Percentiles rank a stretch among this genome's conserved stretches.
phyloP scores from a whole-genome alignment of 257 asterid genomes.

The Lantana camara region DNA sequence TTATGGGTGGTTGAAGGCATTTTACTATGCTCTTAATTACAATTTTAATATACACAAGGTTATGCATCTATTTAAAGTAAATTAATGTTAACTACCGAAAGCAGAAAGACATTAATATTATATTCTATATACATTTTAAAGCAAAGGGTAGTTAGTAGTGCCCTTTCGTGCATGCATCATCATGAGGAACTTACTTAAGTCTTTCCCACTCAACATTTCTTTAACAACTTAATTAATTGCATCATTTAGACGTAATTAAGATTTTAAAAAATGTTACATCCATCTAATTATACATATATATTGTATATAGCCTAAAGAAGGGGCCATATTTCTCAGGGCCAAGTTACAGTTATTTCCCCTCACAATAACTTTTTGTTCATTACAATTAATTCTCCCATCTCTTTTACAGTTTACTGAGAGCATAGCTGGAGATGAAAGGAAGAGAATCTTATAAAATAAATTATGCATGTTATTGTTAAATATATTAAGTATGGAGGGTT shows the following conservation, averaged over 20 bases:
- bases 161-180: not conserved
- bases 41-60: not conserved
- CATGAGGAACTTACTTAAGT: not conserved
- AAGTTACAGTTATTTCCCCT: too few relatives aligned
- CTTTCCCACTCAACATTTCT: constrained; percentile 15
- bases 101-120: not conserved
- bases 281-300: not conserved
- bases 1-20: too few relatives aligned
- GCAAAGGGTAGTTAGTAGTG: not conserved
- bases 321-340: too few relatives aligned
- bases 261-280: not conserved
- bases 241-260: not conserved
- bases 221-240: not conserved
- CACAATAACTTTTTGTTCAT: too few relatives aligned
- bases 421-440: too few relatives aligned
- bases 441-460: not conserved
- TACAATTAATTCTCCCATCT: too few relatives aligned
- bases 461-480: not conserved
- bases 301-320: too few relatives aligned
- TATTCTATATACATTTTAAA: not conserved
- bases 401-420: too few relatives aligned
- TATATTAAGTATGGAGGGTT: not conserved
- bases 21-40: too few relatives aligned
- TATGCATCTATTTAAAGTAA: not conserved
- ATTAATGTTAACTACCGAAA: not conserved